Evolutionary conservation across 108 stramenopile species (phyloP), one percentile per base, ranked within the genome.

Genomic region (Cyclotella kingstonii): DNA sequence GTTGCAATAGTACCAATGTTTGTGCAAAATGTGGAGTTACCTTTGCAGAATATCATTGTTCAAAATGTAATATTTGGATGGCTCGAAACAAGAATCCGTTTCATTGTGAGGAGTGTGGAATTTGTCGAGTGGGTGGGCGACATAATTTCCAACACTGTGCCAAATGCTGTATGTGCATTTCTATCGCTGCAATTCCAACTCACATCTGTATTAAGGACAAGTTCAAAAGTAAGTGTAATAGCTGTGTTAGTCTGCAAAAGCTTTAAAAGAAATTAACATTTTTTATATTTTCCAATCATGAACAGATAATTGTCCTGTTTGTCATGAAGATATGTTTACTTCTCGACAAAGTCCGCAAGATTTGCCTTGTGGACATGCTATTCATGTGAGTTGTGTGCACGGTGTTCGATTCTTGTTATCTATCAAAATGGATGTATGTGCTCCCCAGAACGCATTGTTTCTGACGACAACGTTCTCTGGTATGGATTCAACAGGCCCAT

Each of bases 311-410:
- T 79, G 78, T 51, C 78, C 78, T 3, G 78, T 79, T 3, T 79
- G 78, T 35, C 66, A 67, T n/a, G 78, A 79, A 39, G 78, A 79
- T 41, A 79, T 79, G 78, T 73, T 73, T 55, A 52, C 61, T 14
- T 59, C 56, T 3, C 73, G 78, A 30, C 87, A 89, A 51, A 76
- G 80, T 7, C 91, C 91, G 5, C 91, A 93, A 48, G 91, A 93
- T 57, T 73, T 89, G 57, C 88, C 91, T 5, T 89, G 91, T 73
- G 88, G 91, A 0, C 91, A 93, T 60, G 86, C 88, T 4, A 93
- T 93, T 49, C 91, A 89, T 63, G 85, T 54, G 8, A 54, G 53
- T 10, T 30, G 28, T 29, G 15, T n/a, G n/a, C n/a, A n/a, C n/a
- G n/a, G 14, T 9, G 11, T 28, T 51, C 3, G 9, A 11, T 51